Conservation (phyloP, 192 early-diverging fungal species). For the Polychytrium aggregatum region DNA sequence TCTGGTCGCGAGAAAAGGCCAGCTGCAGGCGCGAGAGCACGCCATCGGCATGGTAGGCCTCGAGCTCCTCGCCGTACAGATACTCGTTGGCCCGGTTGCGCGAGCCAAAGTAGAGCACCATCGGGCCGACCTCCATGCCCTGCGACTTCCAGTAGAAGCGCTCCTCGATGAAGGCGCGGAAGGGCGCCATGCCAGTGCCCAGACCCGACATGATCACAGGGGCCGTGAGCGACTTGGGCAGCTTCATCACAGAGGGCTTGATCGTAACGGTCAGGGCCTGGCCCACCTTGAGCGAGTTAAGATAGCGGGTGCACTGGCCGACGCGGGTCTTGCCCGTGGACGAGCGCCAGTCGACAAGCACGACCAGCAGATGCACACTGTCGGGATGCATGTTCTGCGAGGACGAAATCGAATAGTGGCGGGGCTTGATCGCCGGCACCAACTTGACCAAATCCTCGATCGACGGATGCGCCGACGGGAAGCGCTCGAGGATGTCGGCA, state of each 20-base stretch:
- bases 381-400: conserved; percentile 76
- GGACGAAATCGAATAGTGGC: conserved; percentile 97
- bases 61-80: conserved; percentile 92
- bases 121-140: conserved; percentile 79
- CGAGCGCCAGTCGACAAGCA: conserved; percentile 81
- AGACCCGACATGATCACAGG: conserved; percentile 96
- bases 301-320: conserved; percentile 89
- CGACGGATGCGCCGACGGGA: conserved; percentile 66
- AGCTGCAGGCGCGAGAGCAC: conserved; percentile 78
- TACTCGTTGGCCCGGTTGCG: conserved; percentile 89
- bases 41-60: conserved; percentile 85
- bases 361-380: conserved; percentile 82
- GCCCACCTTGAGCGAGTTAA: conserved; percentile 58
- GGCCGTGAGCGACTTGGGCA: conserved; percentile 65
- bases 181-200: conserved; percentile 97
- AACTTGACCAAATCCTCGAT: conserved; percentile 59
- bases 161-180: conserved; percentile 95
- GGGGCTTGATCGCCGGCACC: conserved; percentile 83
- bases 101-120: conserved; percentile 93
- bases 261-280: conserved; percentile 69
- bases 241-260: conserved; percentile 95
- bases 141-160: conserved; percentile 66
- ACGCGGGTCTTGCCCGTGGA: conserved; percentile 52
- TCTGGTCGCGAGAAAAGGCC: conserved; percentile 92
- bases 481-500: conserved; percentile 78